Conservation (phyloP, 179 eudicot genomes). For the Heliamphora pulchella region DNA sequence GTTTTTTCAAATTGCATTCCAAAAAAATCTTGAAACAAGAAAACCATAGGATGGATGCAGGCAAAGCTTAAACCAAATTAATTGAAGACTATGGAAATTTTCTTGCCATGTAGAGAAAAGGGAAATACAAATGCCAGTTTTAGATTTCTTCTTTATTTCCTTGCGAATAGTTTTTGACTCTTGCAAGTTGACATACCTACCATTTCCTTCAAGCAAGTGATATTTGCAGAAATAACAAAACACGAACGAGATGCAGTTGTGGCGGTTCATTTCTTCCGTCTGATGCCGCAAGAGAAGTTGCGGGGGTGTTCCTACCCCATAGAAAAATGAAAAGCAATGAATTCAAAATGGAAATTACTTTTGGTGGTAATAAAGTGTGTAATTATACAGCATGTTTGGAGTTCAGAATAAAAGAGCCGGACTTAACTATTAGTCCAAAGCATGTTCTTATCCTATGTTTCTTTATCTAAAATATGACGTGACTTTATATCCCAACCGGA, state of each 20-base stretch:
- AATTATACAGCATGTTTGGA: too few species aligned
- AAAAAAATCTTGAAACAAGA: not conserved
- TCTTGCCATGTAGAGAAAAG: not conserved
- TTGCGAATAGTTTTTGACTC: not conserved
- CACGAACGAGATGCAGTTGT: conserved; percentile 12
- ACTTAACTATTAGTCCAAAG: too few species aligned
- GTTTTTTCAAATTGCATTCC: too few species aligned
- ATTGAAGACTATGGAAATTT: too few species aligned
- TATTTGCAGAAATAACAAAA: not conserved
- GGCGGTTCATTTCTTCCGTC: conserved; percentile 18
- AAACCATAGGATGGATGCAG: not conserved
- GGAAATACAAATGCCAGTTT: not conserved
- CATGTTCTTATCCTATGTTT: too few species aligned
- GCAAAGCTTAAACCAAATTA: not conserved
- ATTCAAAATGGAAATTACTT: not conserved
- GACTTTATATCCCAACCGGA: too few species aligned
- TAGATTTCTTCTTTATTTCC: not conserved
- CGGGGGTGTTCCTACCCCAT: conserved; percentile 12
- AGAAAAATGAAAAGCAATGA: not conserved
- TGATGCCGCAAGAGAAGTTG: not conserved
- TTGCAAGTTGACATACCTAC: not conserved
- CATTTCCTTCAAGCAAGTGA: not conserved
- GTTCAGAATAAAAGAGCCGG: too few species aligned
- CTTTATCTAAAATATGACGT: too few species aligned
- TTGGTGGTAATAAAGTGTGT: not conserved